phyloP scores from a whole-genome alignment of 2,329 filamentous ascomycete species.

The Exophiala phaeomuriformis region DNA sequence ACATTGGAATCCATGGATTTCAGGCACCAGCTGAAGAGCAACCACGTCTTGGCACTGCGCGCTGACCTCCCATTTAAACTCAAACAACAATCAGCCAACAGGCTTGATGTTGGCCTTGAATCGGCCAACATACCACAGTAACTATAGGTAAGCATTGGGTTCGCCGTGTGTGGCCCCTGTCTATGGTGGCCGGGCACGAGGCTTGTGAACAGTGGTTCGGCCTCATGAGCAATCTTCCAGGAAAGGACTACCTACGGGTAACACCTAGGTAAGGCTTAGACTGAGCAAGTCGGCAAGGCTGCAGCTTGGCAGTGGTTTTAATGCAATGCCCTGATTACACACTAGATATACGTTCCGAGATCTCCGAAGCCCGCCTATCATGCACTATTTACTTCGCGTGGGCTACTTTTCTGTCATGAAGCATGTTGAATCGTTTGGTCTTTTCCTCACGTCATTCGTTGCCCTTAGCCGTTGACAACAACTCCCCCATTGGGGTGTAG shows the following conservation, averaged over 20 bases:
- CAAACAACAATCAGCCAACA: no score
- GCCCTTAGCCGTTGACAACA: conserved; percentile 43
- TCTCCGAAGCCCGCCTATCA: neutral
- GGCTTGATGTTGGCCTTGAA: neutral
- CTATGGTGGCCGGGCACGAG: no score
- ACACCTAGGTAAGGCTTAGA: neutral
- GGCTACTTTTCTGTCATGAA: neutral
- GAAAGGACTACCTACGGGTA: no score
- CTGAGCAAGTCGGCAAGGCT: neutral
- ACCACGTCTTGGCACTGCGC: neutral
- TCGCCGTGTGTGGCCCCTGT: no score
- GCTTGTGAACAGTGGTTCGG: no score
- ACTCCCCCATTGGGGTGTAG: conserved; percentile 57
- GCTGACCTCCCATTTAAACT: neutral
- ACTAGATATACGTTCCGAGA: no score
- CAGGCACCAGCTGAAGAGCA: neutral
- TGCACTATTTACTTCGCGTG: neutral
- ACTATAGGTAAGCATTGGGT: no score
- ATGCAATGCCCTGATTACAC: neutral
- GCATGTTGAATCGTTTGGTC: neutral
- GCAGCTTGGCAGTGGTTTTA: neutral
- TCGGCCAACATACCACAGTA: neutral
- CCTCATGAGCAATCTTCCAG: no score
- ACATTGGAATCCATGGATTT: neutral
- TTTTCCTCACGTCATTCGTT: neutral